Base-by-base conservation (phyloP, 164 flowering plant species). In the Tinospora cordifolia region DNA sequence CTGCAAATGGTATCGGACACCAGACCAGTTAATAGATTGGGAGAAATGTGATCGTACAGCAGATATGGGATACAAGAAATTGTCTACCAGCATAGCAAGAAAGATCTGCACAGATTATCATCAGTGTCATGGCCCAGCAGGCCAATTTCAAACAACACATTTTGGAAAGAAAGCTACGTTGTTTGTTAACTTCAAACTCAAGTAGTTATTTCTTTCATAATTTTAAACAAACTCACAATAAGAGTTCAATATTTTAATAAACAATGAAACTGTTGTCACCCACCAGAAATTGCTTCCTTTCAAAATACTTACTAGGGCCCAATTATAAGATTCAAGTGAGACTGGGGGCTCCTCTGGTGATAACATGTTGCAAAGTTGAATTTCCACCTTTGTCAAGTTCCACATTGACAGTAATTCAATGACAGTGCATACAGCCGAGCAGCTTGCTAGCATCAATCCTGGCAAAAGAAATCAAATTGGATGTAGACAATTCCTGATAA, bases 1-100 rank as follows among this genome's bases (percentile, higher is more conserved):
- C 81, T 77, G 88, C 84, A 94, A 81, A 78, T 89, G 85, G 76
- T 94, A 94, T 26, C 89, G 84, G 63, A 94, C 88, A 59, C 98
- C 97, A 46, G 98, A 94, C 97, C 97, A 94, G 71, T 92, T 83
- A 80, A 94, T 94, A 21, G 87, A 90, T 74, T 89, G 97, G 67
- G 88, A 82, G 64, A 90, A 94, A 82, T 90, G 97, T 30, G 97
- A 94, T 19, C 93, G 87, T 5, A 90, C 10, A 39, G 98, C 97
- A 41, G 95, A 90, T 57, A 94, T 63, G 0, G 97, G 88, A 75
- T 93, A 93, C 62, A 93, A 74, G 75, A 91, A 93, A 77, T 93
- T 93, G 77, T 91, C 96, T 47, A 93, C 98, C 82, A 93, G 63
- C 90, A 91, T 77, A 39, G 98, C 96, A 71, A 90, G 76, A 78